Percentiles rank a stretch among this genome's conserved stretches.
Evolutionary conservation across 192 early-diverging fungal species (phyloP).

Genomic region (Linnemannia zychae): DNA sequence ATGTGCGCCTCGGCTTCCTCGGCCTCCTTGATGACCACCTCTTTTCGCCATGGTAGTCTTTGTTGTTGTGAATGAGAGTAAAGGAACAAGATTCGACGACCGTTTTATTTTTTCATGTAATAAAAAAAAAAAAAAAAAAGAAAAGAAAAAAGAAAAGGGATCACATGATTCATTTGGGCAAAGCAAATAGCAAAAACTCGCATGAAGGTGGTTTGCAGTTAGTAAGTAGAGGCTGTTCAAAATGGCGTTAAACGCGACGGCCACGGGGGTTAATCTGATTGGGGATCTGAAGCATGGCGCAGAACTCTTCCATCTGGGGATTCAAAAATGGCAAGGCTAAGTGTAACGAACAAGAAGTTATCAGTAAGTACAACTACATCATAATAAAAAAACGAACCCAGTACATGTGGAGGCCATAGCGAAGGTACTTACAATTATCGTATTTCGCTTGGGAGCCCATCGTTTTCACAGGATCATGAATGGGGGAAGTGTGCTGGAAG

Average conservation of each 20-base stretch:
- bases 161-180: constrained; percentile 7
- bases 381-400: constrained; percentile 19
- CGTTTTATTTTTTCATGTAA: background rate
- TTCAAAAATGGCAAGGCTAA: constrained; percentile 73
- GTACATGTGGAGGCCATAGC: constrained; percentile 29
- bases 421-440: constrained; percentile 35
- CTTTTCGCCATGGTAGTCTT: background rate
- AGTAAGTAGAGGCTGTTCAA: background rate
- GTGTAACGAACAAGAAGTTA: constrained; percentile 15
- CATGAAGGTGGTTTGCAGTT: background rate
- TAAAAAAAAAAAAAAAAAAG: too few relatives aligned
- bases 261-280: constrained; percentile 79
- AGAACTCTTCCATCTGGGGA: constrained; percentile 88
- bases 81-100: background rate
- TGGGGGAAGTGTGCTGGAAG: constrained; percentile 81
- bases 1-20: constrained; percentile 12
- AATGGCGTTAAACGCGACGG: constrained; percentile 12
- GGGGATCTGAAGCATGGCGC: constrained; percentile 74
- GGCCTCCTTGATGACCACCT: background rate
- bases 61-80: background rate
- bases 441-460: constrained; percentile 49
- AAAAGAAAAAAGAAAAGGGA: too few relatives aligned
- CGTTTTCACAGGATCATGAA: constrained; percentile 49
- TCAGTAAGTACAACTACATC: constrained; percentile 15
- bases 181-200: background rate